Conservation (phyloP, 306 rosid genomes). For the Citrullus colocynthis region DNA sequence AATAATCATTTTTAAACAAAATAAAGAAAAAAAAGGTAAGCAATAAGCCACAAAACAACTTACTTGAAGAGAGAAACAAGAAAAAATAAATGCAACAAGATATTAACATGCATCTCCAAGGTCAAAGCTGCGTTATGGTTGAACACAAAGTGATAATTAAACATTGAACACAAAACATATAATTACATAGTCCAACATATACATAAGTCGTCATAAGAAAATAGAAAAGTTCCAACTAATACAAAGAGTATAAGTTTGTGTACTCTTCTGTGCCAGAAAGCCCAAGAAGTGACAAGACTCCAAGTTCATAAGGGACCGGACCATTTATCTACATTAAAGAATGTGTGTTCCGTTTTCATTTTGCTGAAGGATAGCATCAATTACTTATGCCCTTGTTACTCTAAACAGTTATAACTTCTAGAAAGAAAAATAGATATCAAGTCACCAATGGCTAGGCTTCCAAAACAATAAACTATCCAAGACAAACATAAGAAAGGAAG, state of each 20-base stretch:
- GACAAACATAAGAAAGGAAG: neutral
- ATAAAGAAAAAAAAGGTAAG: neutral
- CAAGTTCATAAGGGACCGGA: neutral
- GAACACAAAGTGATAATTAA: no score
- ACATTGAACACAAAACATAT: neutral
- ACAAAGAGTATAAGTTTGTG: neutral
- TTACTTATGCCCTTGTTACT: neutral
- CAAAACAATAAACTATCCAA: neutral
- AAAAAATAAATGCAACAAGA: neutral
- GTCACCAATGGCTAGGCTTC: neutral
- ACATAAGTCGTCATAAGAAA: neutral
- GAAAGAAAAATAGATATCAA: neutral
- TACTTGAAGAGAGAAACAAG: neutral
- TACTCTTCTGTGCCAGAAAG: neutral
- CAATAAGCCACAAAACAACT: neutral
- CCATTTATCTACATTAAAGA: neutral
- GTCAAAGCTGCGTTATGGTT: neutral
- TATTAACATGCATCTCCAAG: neutral
- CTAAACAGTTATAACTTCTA: neutral
- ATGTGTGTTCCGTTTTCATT: neutral
- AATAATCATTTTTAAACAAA: neutral
- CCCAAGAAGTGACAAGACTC: neutral
- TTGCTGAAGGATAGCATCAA: neutral
- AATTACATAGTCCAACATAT: neutral
- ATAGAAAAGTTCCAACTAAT: neutral